Conservation (phyloP, 2,329 filamentous ascomycete genomes). For the Trichophyton simii region DNA sequence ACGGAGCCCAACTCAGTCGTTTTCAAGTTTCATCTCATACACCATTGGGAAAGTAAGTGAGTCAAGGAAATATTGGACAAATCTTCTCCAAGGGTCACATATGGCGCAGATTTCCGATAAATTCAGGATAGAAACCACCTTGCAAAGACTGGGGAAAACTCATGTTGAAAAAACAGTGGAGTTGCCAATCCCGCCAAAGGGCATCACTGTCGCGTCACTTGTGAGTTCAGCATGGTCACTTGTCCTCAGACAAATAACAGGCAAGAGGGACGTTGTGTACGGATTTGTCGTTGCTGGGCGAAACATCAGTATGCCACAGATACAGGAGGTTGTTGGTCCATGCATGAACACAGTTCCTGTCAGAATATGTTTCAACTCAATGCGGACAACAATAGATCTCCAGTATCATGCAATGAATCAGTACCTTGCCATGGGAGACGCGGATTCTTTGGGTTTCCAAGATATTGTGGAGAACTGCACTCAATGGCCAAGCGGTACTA, state of each 20-base stretch:
- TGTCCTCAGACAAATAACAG: slow-evolving; percentile 39
- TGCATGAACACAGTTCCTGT: slow-evolving; percentile 51
- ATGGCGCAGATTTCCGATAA: slow-evolving; percentile 11
- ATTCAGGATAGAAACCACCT: slow-evolving; percentile 18
- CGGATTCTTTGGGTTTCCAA: slow-evolving; percentile 4
- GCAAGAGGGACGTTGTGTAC: slow-evolving; percentile 42
- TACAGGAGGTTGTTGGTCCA: slow-evolving; percentile 43
- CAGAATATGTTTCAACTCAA: slow-evolving; percentile 37
- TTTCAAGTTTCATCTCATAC: slow-evolving; percentile 5
- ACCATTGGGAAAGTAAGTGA: neutral
- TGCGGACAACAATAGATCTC: slow-evolving; percentile 36
- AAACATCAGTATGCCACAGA: slow-evolving; percentile 38
- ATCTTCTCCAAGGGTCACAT: slow-evolving; percentile 4
- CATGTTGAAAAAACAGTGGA: neutral
- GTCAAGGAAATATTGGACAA: slow-evolving; percentile 7
- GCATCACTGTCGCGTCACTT: slow-evolving; percentile 46
- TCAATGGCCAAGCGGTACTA: neutral
- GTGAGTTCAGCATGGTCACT: slow-evolving; percentile 49
- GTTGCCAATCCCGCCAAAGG: slow-evolving; percentile 22
- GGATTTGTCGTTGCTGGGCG: slow-evolving; percentile 49
- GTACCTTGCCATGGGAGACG: slow-evolving; percentile 19
- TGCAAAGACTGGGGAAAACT: neutral
- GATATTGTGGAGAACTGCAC: slow-evolving; percentile 6
- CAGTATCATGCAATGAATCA: slow-evolving; percentile 39
- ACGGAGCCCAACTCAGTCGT: slow-evolving; percentile 14